Base-by-base conservation (phyloP, 2,329 filamentous ascomycete genomes). In the Colletotrichum sp. region DNA sequence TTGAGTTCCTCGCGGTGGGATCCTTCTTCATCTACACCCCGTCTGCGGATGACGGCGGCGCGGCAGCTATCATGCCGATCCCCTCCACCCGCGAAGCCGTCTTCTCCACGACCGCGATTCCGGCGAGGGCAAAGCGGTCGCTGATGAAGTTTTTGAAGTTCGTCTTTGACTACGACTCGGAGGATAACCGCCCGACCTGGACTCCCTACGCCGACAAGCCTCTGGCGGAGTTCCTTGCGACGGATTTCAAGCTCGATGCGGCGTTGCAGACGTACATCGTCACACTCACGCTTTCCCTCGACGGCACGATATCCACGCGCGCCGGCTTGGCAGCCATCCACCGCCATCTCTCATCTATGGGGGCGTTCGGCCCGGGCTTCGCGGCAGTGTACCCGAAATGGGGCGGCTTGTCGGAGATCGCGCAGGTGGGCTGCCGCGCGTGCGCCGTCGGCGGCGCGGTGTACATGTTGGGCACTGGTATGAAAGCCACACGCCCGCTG, bases 141-240 rank as follows among this genome's bases (percentile, higher is more conserved):
- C 86, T 99, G 81, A 98, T 98, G 94, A 98, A 98, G 84, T 98
- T 98, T 81, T 89, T 99, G 81, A 96, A 96, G 83, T 96, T 97
- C 82, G 94, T 98, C 69, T 88, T 93, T 76, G 91, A 95, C 80
- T 93, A 93, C 80, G 91, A 94, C 79, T 90, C 85, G n/a, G 87
- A 88, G 70, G 82, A 83, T 69, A 91, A 91, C 81, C 83, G 80
- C 66, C 90, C 90, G 68, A 80, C 88, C 5, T 95, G 93, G 93
- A 85, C 92, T 76, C 80, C 86, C 3, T 87, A 91, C 68, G 90
- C 92, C 32, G 83, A 88, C 15, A 84, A 85, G 69, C 86, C 89
- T 0, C 90, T 96, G 64, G 83, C 88, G 4, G 83, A 86, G 6
- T 95, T 95, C 80, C 88, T 94, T 57, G 86, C 86, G 16, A 86